These are phyloP conservation scores for Petunia axillaris DNA, from an alignment of 257 asterid species.

Conservation along the genomic window DNA sequence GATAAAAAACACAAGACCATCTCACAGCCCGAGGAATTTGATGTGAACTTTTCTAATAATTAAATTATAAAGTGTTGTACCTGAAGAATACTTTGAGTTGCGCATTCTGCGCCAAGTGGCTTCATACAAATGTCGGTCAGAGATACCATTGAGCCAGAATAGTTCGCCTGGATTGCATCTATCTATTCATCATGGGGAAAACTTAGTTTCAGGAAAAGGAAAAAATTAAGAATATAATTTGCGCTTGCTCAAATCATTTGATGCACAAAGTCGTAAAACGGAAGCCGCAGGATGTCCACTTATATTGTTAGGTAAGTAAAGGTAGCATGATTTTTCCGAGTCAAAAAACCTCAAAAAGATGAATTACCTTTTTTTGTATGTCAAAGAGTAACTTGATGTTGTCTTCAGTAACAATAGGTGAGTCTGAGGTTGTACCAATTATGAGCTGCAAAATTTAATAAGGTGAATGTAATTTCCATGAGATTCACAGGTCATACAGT, in stretches of 20 bases:
- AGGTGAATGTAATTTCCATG: conserved; percentile 28
- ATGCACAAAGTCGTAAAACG: conserved; percentile 11
- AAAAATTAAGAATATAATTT: not conserved
- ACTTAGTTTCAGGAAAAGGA: conserved; percentile 27
- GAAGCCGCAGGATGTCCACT: conserved; percentile 1
- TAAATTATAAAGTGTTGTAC: conserved; percentile 38
- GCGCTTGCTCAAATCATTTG: conserved; percentile 1
- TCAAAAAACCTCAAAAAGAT: conserved; percentile 17
- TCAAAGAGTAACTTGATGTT: conserved; percentile 86
- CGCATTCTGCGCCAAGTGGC: conserved; percentile 98
- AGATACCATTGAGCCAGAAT: conserved; percentile 81
- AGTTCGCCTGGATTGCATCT: conserved; percentile 85
- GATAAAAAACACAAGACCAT: not conserved
- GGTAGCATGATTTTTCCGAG: not conserved
- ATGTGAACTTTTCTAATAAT: not conserved
- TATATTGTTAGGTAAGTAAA: conserved; percentile 16
- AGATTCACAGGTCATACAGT: conserved; percentile 20
- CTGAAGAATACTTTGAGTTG: conserved; percentile 98
- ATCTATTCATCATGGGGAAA: conserved; percentile 57
- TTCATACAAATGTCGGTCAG: conserved; percentile 95
- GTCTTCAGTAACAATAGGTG: conserved; percentile 80
- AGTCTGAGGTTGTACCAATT: conserved; percentile 74
- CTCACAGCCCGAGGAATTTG: not conserved
- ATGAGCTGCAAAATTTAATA: conserved; percentile 73
- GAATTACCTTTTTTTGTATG: conserved; percentile 82